Conservation (phyloP, 768 basidiomycete genomes). For the Naganishia onofrii region DNA sequence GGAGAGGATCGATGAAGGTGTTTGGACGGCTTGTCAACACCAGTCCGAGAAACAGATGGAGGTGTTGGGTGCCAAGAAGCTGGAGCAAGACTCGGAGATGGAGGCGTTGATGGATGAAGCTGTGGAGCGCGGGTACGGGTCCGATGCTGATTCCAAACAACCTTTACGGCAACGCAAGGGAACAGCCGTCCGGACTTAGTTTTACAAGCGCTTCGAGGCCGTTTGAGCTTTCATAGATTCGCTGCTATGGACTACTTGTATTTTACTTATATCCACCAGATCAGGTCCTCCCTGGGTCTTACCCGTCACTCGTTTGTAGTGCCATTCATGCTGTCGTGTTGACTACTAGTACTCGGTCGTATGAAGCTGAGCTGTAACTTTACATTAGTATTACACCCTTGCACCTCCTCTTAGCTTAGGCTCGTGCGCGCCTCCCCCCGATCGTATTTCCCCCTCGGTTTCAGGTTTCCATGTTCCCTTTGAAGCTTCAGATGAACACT, state of each 20-base stretch:
- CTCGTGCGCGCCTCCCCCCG: background rate
- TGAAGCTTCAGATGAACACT: too few species aligned
- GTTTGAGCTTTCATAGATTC: too few species aligned
- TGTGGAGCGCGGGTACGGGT: conserved; percentile 41
- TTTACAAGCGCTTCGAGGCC: background rate
- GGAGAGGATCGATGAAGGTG: conserved; percentile 39
- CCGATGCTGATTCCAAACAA: conserved; percentile 36
- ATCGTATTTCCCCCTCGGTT: conserved; percentile 9
- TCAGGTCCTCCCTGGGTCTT: background rate
- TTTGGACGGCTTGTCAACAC: conserved; percentile 44
- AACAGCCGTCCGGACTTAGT: background rate
- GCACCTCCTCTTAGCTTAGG: too few species aligned
- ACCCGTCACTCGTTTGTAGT: background rate
- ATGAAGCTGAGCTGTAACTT: too few species aligned
- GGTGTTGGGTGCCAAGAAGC: conserved; percentile 4
- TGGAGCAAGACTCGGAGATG: conserved; percentile 30
- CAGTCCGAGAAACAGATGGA: background rate
- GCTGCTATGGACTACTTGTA: too few species aligned
- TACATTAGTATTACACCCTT: too few species aligned
- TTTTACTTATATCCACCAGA: background rate
- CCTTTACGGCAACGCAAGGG: background rate
- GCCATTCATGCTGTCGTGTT: too few species aligned
- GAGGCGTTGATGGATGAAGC: conserved; percentile 39
- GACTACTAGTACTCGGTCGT: too few species aligned
- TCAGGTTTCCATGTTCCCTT: background rate